Base-by-base conservation (phyloP, 2,329 filamentous ascomycete genomes). In the Alternaria sp. region DNA sequence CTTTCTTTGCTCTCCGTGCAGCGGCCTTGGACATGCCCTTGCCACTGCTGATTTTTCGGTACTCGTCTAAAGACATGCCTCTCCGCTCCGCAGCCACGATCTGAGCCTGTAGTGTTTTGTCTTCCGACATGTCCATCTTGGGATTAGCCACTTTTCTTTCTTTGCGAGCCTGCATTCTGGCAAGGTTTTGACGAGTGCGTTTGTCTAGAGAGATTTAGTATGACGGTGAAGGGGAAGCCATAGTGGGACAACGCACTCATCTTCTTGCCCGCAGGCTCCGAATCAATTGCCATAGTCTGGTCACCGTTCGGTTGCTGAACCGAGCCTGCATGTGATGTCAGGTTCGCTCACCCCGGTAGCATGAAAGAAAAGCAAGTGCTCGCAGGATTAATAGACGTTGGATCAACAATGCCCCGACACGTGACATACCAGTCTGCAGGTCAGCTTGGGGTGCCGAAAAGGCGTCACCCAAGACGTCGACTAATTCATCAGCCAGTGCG, bases 401-500 rank as follows among this genome's bases (percentile, higher is more conserved):
- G 18, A 40, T 32, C 18, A 30, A 20, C 30, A 40, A 55, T 36
- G 5, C 20, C 27, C 20, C 25, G 14, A 1, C 54, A 56, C 30
- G 41, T 62, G 55, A 62, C 64, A 40, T 68, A 66, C 67, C 62
- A 51, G 57, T 57, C 8, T 49, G 36, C 22, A 60, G 44, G 7
- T 57, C 52, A 20, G 56, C 38, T 45, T 25, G 53, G 11, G 58
- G 43, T 34, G 44, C 28, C 45, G 59, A 54, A 28, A 72, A 72
- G 16, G 68, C 69, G 27, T 57, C 59, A 16, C 64, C 68, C 32
- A 72, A 38, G 18, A 69, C 54, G 16, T 62, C 60, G 11, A 59
- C 65, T 20, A 72, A 57, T 22, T 70, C 66, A 20, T 70, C 66
- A 5, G 64, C 63, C 36, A 72, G 53, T 9, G 68, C 69, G 12